Evolutionary conservation across 208 protist species (phyloP).

Genomic region (Trypanosoma cruzi): DNA sequence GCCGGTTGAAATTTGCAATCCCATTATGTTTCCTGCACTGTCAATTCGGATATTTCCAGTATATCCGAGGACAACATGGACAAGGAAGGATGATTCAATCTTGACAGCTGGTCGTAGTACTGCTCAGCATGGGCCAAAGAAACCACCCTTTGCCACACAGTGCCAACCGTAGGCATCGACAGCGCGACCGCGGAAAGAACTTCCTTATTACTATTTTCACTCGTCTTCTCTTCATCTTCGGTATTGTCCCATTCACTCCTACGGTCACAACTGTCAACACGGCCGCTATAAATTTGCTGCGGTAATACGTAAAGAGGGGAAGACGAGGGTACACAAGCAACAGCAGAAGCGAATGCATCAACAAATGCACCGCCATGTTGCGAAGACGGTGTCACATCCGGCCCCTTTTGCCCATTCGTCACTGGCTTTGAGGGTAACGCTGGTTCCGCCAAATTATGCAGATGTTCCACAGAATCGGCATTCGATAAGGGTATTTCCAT

Average conservation of each 20-base stretch:
- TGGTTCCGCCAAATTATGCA: not conserved
- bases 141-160: constrained; percentile 18
- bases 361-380: not conserved
- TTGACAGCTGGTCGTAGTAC: constrained; percentile 8
- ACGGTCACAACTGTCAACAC: not conserved
- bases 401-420: not conserved
- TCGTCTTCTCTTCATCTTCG: not conserved
- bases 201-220: not conserved
- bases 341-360: not conserved
- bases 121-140: constrained; percentile 21
- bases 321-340: constrained; percentile 5
- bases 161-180: constrained; percentile 1
- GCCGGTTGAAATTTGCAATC: not conserved
- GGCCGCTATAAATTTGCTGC: constrained; percentile 14
- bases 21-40: not conserved
- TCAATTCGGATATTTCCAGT: constrained; percentile 18
- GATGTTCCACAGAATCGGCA: not conserved
- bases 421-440: not conserved
- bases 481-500: not conserved
- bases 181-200: not conserved
- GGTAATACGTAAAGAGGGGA: constrained; percentile 13
- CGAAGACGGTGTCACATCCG: not conserved
- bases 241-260: not conserved
- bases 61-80: constrained; percentile 13
- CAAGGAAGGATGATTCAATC: not conserved